Percentiles rank a stretch among this genome's conserved stretches.
Conservation (phyloP, 805 yeast species). For the Candida mattraensis region DNA sequence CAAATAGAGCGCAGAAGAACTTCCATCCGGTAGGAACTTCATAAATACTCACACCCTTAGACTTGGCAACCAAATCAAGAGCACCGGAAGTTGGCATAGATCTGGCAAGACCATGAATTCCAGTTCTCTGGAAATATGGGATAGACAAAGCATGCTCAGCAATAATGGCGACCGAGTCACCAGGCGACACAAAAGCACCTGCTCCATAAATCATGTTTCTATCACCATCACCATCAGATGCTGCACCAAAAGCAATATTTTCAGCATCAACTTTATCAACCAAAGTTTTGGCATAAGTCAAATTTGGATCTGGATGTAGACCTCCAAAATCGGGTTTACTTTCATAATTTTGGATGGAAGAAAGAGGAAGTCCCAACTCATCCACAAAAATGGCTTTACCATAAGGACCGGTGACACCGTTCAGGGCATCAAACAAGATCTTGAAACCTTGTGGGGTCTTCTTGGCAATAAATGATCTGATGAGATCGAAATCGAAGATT, state of each 20-base stretch:
- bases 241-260: conserved; percentile 91
- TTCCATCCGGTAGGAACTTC: conserved; percentile 99
- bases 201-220: conserved; percentile 98
- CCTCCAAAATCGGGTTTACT: conserved; percentile 96
- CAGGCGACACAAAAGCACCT: conserved; percentile 93
- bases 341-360: conserved; percentile 71
- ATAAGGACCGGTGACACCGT: conserved; percentile 97
- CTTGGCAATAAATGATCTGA: conserved; percentile 62
- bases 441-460: conserved; percentile 57
- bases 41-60: conserved; percentile 70
- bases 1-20: conserved; percentile 93
- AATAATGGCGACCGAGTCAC: conserved; percentile 96
- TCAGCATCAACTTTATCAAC: conserved; percentile 84
- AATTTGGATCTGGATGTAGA: conserved; percentile 95
- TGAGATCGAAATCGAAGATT: conserved; percentile 85
- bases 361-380: conserved; percentile 73
- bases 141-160: conserved; percentile 87
- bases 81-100: conserved; percentile 98
- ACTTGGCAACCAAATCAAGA: conserved; percentile 83
- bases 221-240: conserved; percentile 99
- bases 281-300: conserved; percentile 87
- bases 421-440: conserved; percentile 83
- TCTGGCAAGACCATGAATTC: conserved; percentile 91
- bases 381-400: conserved; percentile 81
- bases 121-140: conserved; percentile 87